Evolutionary conservation across 163 green algal species (phyloP), one percentile per base, ranked within the genome.

Genomic region (Coccomyxa subellipsoidea): DNA sequence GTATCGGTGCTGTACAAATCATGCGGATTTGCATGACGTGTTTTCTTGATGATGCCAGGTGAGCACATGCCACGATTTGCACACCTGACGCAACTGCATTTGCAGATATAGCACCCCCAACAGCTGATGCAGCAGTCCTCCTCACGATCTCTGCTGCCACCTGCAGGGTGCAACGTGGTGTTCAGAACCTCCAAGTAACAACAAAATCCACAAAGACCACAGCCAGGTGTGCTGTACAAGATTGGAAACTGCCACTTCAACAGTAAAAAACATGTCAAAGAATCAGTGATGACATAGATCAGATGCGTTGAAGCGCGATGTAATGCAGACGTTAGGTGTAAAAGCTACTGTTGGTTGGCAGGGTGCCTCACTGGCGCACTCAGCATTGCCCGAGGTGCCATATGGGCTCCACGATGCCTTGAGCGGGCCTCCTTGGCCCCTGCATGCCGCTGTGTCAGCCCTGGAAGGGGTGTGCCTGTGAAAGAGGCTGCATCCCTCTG

Each of bases 21-120:
- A n/a, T 37, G 4, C 32, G n/a, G 8, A 34, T 73, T 18, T 37
- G 21, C 18, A 73, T 0, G 2, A 37, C 66, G 1, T 5, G 10
- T 34, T 35, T 73, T n/a, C 4, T 3, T 8, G 66, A 35, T 35
- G 12, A 12, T 3, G 1, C 27, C 32, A 35, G 66, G n/a, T 5
- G 21, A 73, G 66, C 70, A 40, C 70, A 77, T 40, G 70, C 25
- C 25, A 31, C 7, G 15, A 59, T 59, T 7, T 1, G 10, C 66
- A 23, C 66, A 77, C 70, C 70, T 47, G 32, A 47, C 9, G 70
- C 70, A 39, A 77, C 25, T 15, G 70, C 70, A 40, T 77, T 77
- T n/a, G 32, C 70, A 40, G 32, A 40, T 7, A 77, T 40, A 9
- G 32, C 18, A 31, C 70, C 34, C 21, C 32, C 34, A 38, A 39